Evolutionary conservation across 1,139 yeast species (phyloP).

Genomic region (Eremothecium gossypii): DNA sequence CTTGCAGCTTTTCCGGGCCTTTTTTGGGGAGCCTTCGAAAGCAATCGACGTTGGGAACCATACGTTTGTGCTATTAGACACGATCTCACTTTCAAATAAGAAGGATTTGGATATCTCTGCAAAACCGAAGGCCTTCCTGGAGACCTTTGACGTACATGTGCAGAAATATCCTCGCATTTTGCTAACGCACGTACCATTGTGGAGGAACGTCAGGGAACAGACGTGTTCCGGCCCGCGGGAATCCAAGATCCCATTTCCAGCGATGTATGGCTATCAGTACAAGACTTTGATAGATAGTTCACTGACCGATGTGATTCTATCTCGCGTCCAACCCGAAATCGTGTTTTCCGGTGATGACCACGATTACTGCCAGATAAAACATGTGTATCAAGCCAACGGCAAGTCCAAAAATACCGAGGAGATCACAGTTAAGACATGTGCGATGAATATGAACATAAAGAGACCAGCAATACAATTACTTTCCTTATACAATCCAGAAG

Average conservation of each 20-base stretch:
- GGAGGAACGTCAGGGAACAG: slow-evolving; percentile 44
- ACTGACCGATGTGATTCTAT: slow-evolving; percentile 48
- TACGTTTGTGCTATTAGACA: slow-evolving; percentile 65
- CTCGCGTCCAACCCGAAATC: slow-evolving; percentile 49
- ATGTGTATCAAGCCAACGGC: slow-evolving; percentile 36
- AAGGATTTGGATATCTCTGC: slow-evolving; percentile 35
- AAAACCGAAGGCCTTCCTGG: slow-evolving; percentile 33
- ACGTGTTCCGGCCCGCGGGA: slow-evolving; percentile 66
- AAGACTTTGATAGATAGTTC: slow-evolving; percentile 63
- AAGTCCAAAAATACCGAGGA: slow-evolving; percentile 45
- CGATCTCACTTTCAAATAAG: slow-evolving; percentile 63
- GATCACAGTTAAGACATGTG: slow-evolving; percentile 76
- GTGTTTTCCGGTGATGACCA: slow-evolving; percentile 94
- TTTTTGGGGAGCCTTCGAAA: slow-evolving; percentile 64
- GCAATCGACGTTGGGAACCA: slow-evolving; percentile 61
- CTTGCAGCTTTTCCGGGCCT: slow-evolving; percentile 52
- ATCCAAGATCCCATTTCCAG: slow-evolving; percentile 51
- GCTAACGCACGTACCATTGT: slow-evolving; percentile 73
- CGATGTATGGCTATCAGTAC: slow-evolving; percentile 64
- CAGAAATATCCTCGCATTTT: slow-evolving; percentile 53
- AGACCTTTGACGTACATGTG: slow-evolving; percentile 21
- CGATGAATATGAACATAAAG: slow-evolving; percentile 86
- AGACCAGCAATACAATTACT: slow-evolving; percentile 80
- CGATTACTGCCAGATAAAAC: slow-evolving; percentile 79
- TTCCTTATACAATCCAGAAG: slow-evolving; percentile 49